Conservation (phyloP, 2,329 filamentous ascomycete species). For the Beauveria rudraprayagi region DNA sequence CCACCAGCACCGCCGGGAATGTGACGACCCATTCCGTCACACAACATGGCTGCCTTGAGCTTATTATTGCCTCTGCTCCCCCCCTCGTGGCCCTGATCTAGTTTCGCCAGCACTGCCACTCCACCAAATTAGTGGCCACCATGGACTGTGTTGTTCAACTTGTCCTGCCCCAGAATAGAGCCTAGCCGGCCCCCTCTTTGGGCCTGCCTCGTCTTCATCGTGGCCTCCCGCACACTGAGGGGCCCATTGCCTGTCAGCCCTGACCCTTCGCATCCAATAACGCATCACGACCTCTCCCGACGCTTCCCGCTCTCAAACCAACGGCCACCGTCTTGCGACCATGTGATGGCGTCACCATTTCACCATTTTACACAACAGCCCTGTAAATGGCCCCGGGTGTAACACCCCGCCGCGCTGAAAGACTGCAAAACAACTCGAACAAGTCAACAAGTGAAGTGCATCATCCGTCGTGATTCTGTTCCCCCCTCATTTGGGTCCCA, state of each 20-base stretch:
- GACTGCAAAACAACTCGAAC: neutral
- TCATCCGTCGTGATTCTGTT: slow-evolving; percentile 3
- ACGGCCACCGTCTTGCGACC: neutral
- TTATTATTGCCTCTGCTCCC: neutral
- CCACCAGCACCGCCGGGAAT: neutral
- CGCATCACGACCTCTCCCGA: neutral
- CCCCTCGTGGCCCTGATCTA: neutral
- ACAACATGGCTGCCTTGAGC: slow-evolving; percentile 4
- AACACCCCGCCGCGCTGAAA: neutral
- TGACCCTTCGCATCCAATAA: neutral
- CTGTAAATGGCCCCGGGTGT: neutral
- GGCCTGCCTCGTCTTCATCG: neutral
- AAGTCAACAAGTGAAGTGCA: neutral
- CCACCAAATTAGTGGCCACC: slow-evolving; percentile 5
- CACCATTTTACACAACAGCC: neutral
- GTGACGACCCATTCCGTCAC: slow-evolving; percentile 4
- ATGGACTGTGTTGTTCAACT: neutral
- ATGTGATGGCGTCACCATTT: slow-evolving; percentile 8
- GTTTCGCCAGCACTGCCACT: slow-evolving; percentile 8
- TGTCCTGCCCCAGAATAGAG: neutral
- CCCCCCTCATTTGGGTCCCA: slow-evolving; percentile 9
- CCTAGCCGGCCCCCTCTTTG: neutral
- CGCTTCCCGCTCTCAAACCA: neutral
- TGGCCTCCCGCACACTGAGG: neutral
- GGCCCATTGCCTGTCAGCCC: neutral